Evolutionary conservation across 148 eudicot species (phyloP).

Genomic region (Vaccinium myrtillus): DNA sequence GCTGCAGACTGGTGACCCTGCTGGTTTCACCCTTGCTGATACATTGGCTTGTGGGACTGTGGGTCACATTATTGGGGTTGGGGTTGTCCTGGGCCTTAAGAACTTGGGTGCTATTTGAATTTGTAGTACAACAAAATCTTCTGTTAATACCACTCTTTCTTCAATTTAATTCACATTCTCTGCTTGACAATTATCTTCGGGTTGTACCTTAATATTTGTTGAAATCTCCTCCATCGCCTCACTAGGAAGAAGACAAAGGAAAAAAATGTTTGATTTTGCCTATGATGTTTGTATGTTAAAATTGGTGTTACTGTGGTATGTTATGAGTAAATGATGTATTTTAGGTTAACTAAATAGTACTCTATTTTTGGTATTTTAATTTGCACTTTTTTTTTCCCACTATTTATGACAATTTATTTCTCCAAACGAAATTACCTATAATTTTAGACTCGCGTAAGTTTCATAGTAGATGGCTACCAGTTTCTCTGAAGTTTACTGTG

Average conservation of each 20-base stretch:
- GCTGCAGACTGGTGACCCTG: slow-evolving; percentile 95
- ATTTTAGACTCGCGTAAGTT: too few species aligned
- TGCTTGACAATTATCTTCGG: neutral
- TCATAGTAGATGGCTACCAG: too few species aligned
- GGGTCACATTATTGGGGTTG: slow-evolving; percentile 98
- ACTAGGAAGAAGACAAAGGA: too few species aligned
- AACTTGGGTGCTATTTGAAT: slow-evolving; percentile 75
- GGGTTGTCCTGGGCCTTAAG: slow-evolving; percentile 97
- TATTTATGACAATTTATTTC: too few species aligned
- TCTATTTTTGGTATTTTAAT: too few species aligned
- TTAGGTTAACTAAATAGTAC: too few species aligned
- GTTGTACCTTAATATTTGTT: neutral
- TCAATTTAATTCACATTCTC: neutral
- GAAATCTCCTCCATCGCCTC: neutral
- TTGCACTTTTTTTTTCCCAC: too few species aligned
- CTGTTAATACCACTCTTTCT: slow-evolving; percentile 21
- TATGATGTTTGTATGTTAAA: neutral
- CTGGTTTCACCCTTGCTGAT: slow-evolving; percentile 96
- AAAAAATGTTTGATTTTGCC: neutral
- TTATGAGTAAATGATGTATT: too few species aligned
- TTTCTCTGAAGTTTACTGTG: too few species aligned
- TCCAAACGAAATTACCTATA: too few species aligned
- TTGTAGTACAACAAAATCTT: neutral
- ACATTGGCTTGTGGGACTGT: slow-evolving; percentile 87
- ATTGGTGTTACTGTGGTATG: too few species aligned